Conservation (phyloP, 2,329 filamentous ascomycete genomes). For the Ascochyta lentis region DNA sequence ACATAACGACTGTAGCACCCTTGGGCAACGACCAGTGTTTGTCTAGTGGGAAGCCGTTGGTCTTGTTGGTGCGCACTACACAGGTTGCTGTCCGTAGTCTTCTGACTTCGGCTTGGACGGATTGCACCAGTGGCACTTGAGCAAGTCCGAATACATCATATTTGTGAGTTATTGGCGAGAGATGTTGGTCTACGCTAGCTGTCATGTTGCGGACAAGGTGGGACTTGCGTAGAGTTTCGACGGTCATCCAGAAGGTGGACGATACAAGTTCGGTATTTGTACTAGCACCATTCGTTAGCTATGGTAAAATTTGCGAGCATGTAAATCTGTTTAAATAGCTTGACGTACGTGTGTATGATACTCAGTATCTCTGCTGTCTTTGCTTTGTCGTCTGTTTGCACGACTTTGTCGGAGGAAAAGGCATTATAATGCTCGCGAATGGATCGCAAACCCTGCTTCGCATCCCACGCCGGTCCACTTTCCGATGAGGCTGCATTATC, state of each 20-base stretch:
- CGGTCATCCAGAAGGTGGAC: constrained; percentile 32
- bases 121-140: constrained; percentile 30
- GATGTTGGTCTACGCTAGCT: constrained; percentile 15
- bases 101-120: constrained; percentile 32
- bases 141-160: constrained; percentile 28
- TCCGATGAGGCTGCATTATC: constrained; percentile 21
- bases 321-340: background rate
- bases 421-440: constrained; percentile 27
- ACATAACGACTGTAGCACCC: constrained; percentile 23
- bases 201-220: constrained; percentile 25
- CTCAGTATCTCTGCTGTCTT: constrained; percentile 31
- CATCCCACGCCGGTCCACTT: constrained; percentile 28
- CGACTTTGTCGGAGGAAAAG: constrained; percentile 12
- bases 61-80: constrained; percentile 17
- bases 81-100: constrained; percentile 30
- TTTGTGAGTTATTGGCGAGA: constrained; percentile 10
- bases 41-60: constrained; percentile 26
- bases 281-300: constrained; percentile 22
- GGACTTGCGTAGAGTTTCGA: constrained; percentile 33
- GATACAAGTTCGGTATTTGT: constrained; percentile 24
- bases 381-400: constrained; percentile 16
- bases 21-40: constrained; percentile 30
- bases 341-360: constrained; percentile 35
- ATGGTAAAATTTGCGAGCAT: background rate
- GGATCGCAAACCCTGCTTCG: constrained; percentile 28